phyloP scores from a whole-genome alignment of 495 filamentous ascomycete species.

The Neurospora tetrasperma region DNA sequence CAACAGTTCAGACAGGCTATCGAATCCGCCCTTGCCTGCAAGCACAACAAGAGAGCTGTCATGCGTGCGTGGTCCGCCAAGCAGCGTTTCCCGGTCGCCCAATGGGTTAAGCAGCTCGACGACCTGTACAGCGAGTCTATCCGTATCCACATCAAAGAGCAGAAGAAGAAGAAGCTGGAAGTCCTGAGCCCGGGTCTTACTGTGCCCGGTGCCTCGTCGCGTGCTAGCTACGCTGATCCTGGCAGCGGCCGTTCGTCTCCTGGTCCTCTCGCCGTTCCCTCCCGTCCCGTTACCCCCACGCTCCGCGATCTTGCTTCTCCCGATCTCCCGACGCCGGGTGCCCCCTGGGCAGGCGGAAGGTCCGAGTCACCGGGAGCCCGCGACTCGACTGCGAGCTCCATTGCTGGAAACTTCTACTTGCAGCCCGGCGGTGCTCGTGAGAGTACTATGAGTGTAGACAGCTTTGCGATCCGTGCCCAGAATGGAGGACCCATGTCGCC shows the following conservation, averaged over 20 bases:
- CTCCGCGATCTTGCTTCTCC: constrained; percentile 13
- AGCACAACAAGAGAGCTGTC: constrained; percentile 41
- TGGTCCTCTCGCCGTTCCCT: constrained; percentile 2
- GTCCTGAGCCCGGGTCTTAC: constrained; percentile 10
- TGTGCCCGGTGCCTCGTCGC: constrained; percentile 16
- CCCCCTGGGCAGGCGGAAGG: constrained; percentile 14
- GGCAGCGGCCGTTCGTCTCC: constrained; percentile 10
- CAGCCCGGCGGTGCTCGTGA: constrained; percentile 17
- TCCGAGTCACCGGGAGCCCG: constrained; percentile 14
- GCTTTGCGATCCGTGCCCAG: constrained; percentile 28
- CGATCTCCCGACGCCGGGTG: constrained; percentile 11
- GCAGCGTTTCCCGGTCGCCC: constrained; percentile 65
- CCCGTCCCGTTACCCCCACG: constrained; percentile 2
- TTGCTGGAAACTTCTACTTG: constrained; percentile 9
- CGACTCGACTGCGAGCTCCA: constrained; percentile 14
- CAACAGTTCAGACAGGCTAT: constrained; percentile 66
- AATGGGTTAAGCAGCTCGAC: constrained; percentile 55
- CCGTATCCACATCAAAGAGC: constrained; percentile 27
- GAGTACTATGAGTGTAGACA: constrained; percentile 27
- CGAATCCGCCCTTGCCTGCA: constrained; percentile 53
- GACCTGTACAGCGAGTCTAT: constrained; percentile 46
- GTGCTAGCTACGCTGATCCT: constrained; percentile 11
- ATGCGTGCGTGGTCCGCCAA: constrained; percentile 71
- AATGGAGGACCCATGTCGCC: constrained; percentile 31
- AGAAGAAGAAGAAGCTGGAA: constrained; percentile 24